Evolutionary conservation across 768 basidiomycete genomes (phyloP).

Genomic region (Leccinellum albellum): DNA sequence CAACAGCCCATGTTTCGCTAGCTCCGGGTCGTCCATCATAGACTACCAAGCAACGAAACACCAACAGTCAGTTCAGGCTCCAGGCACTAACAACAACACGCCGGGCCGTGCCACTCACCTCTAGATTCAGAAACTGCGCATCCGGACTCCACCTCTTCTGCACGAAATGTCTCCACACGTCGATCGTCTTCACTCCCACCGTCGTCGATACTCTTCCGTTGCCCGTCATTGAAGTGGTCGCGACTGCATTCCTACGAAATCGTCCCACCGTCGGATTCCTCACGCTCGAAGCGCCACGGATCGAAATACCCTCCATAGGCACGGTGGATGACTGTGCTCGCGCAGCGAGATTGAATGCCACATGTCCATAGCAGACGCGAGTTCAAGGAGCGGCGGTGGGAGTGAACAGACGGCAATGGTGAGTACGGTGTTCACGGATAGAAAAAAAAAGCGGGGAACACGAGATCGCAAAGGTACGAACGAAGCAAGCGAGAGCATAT

Average conservation of each 20-base stretch:
- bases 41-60: slow-evolving; percentile 42
- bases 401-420: slow-evolving; percentile 33
- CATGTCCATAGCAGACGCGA: slow-evolving; percentile 18
- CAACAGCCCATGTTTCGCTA: slow-evolving; percentile 65
- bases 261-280: slow-evolving; percentile 44
- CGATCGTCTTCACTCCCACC: slow-evolving; percentile 42
- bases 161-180: slow-evolving; percentile 76
- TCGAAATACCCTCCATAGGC: slow-evolving; percentile 53
- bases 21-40: slow-evolving; percentile 72
- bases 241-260: slow-evolving; percentile 57
- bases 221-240: slow-evolving; percentile 18
- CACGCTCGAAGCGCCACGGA: slow-evolving; percentile 60
- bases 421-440: slow-evolving; percentile 33
- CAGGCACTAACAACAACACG: not conserved
- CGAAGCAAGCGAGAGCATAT: slow-evolving; percentile 1
- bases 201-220: slow-evolving; percentile 16
- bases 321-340: slow-evolving; percentile 33
- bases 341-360: slow-evolving; percentile 37
- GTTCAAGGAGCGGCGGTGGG: slow-evolving; percentile 24
- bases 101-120: slow-evolving; percentile 47
- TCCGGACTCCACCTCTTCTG: slow-evolving; percentile 69
- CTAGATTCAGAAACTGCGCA: slow-evolving; percentile 70
- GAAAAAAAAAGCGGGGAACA: slow-evolving; percentile 1
- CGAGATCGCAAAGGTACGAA: slow-evolving; percentile 10
- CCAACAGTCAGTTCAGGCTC: not conserved